phyloP scores from a whole-genome alignment of 306 rosid species.

The Comarum palustre region DNA sequence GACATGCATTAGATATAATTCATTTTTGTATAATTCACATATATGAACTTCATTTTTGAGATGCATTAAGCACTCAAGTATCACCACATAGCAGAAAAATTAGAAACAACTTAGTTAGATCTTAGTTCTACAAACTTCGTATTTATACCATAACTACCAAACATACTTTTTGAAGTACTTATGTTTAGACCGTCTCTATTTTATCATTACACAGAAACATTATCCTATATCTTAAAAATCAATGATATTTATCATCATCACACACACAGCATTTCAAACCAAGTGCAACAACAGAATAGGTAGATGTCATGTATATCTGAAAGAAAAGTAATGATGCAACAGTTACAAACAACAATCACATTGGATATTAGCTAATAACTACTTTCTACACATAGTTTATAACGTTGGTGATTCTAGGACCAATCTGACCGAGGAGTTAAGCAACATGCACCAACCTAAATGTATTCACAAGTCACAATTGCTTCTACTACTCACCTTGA shows the following conservation, averaged over 20 bases:
- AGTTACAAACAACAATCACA: not conserved
- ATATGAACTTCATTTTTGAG: too few relatives aligned
- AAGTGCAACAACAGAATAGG: not conserved
- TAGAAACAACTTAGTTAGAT: too few relatives aligned
- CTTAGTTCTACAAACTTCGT: not conserved
- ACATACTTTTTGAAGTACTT: not conserved
- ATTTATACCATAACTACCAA: not conserved
- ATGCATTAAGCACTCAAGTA: too few relatives aligned
- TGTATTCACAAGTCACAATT: not conserved
- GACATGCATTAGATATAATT: too few relatives aligned
- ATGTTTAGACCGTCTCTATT: not conserved
- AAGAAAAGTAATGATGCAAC: conserved; percentile 3
- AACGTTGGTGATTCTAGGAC: not conserved
- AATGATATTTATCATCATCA: not conserved
- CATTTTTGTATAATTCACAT: too few relatives aligned
- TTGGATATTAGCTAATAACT: not conserved
- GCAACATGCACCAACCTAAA: not conserved
- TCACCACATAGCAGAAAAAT: too few relatives aligned
- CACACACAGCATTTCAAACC: not conserved
- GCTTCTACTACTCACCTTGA: not conserved
- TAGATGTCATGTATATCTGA: not conserved
- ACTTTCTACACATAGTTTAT: not conserved
- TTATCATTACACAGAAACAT: not conserved
- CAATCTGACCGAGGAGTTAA: not conserved
- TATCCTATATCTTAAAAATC: not conserved